Percentiles rank a stretch among this genome's conserved stretches.
These are phyloP conservation scores for Phytophthora tentaculata DNA, from an alignment of 352 stramenopile species.

Conservation along the genomic window DNA sequence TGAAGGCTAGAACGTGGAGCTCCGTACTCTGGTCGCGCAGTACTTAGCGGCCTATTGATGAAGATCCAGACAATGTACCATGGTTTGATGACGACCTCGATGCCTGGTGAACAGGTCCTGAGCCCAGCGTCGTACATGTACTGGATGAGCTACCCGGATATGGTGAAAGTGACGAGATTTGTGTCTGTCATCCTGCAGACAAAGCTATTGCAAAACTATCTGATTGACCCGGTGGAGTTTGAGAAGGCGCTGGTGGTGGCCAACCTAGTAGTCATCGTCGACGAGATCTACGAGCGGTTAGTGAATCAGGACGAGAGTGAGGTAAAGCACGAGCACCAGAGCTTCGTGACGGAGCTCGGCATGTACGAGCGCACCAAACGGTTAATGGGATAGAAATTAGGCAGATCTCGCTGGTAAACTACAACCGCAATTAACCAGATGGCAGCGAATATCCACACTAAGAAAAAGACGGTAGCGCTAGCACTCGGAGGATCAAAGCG, in stretches of 20 bases:
- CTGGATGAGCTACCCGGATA: conserved; percentile 98
- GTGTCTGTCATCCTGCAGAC: conserved; percentile 93
- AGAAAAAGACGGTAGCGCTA: conserved; percentile 40
- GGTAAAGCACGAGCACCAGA: conserved; percentile 65
- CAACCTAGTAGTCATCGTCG: conserved; percentile 84
- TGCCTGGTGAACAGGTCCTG: conserved; percentile 93
- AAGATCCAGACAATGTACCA: too few species aligned
- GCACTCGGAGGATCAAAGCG: conserved; percentile 35
- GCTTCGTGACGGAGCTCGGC: conserved; percentile 69
- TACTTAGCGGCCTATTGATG: too few species aligned
- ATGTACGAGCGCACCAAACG: conserved; percentile 94
- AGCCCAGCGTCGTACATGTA: conserved; percentile 96
- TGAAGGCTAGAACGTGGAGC: too few species aligned
- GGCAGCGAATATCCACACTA: conserved; percentile 39
- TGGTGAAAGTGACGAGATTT: conserved; percentile 92
- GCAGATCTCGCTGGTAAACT: conserved; percentile 22
- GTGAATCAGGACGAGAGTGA: conserved; percentile 87
- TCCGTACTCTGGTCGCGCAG: too few species aligned
- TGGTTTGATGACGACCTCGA: too few species aligned
- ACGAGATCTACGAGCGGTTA: conserved; percentile 98
- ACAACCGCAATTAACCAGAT: conserved; percentile 41
- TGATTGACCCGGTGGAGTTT: conserved; percentile 89
- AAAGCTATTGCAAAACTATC: conserved; percentile 70
- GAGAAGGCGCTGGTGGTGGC: conserved; percentile 72
- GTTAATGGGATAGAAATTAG: conserved; percentile 96